Evolutionary conservation across 306 rosid genomes (phyloP).

Genomic region (Acacia acuminata): DNA sequence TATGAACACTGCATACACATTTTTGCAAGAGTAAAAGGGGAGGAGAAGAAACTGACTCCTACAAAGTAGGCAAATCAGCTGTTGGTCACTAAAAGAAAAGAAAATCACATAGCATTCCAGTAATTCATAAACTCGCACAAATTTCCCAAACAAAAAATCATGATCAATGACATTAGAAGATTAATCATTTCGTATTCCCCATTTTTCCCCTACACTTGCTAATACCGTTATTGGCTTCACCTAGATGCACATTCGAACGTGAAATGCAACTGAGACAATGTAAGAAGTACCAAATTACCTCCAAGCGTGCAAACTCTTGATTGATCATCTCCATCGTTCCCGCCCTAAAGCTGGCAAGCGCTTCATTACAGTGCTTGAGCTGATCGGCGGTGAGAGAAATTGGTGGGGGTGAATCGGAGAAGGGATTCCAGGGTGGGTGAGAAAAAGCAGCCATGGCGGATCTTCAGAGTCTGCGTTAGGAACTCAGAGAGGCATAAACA

Average conservation of each 20-base stretch:
- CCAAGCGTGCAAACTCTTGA: conserved; percentile 67
- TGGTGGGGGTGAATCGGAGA: conserved; percentile 53
- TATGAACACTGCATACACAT: too few species aligned
- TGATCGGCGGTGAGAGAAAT: conserved; percentile 63
- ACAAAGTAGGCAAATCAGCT: too few species aligned
- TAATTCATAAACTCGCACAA: neutral
- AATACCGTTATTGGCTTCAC: neutral
- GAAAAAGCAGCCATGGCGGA: conserved; percentile 41
- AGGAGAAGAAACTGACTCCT: too few species aligned
- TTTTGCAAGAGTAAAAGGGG: too few species aligned
- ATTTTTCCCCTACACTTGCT: neutral
- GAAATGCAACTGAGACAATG: neutral
- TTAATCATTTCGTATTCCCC: neutral
- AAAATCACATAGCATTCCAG: neutral
- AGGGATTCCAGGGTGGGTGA: conserved; percentile 39
- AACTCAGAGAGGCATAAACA: too few species aligned
- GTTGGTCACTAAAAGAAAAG: too few species aligned
- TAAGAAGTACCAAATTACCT: conserved; percentile 33
- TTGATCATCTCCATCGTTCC: conserved; percentile 47
- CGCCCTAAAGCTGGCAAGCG: conserved; percentile 54
- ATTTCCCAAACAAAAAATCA: neutral
- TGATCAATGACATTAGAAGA: neutral
- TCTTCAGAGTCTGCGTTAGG: neutral
- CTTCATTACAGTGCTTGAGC: conserved; percentile 59
- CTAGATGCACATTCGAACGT: neutral